Conservation (phyloP, 2,329 filamentous ascomycete genomes). For the Sporothrix schenckii region DNA sequence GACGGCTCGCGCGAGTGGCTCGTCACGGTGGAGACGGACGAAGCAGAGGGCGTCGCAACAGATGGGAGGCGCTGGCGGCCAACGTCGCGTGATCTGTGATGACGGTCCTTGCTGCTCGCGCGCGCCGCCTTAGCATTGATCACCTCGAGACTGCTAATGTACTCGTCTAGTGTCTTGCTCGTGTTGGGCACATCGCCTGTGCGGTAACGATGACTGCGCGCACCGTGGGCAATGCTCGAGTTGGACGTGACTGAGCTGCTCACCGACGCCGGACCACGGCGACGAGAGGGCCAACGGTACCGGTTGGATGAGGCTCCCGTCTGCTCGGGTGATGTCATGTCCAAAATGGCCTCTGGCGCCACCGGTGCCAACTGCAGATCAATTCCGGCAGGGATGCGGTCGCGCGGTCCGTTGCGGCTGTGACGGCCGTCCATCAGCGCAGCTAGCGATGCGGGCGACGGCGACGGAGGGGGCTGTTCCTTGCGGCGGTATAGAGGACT, state of each 20-base stretch:
- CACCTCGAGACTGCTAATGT: slow-evolving; percentile 82
- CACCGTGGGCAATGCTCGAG: slow-evolving; percentile 50
- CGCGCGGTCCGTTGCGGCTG: slow-evolving; percentile 71
- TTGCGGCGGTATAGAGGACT: slow-evolving; percentile 60
- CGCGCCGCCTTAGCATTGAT: slow-evolving; percentile 61
- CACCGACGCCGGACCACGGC: slow-evolving; percentile 59
- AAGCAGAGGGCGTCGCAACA: slow-evolving; percentile 28
- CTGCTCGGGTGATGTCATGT: slow-evolving; percentile 60
- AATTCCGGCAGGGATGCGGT: slow-evolving; percentile 73
- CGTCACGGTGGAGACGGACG: slow-evolving; percentile 47
- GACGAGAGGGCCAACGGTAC: slow-evolving; percentile 59
- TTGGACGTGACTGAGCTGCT: slow-evolving; percentile 61
- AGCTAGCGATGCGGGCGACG: slow-evolving; percentile 64
- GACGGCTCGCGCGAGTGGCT: slow-evolving; percentile 61
- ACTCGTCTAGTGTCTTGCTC: slow-evolving; percentile 73
- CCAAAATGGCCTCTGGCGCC: slow-evolving; percentile 53
- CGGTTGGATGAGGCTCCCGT: slow-evolving; percentile 58
- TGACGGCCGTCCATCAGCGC: slow-evolving; percentile 62
- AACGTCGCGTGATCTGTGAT: slow-evolving; percentile 49
- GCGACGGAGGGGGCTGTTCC: slow-evolving; percentile 67
- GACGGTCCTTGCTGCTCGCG: slow-evolving; percentile 56
- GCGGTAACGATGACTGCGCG: slow-evolving; percentile 49
- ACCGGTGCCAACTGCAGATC: slow-evolving; percentile 59
- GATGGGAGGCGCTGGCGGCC: slow-evolving; percentile 44
- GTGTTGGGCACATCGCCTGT: slow-evolving; percentile 55